These are phyloP conservation scores for Phytophthora podocarpi DNA, from an alignment of 352 stramenopile genomes.

Conservation along the genomic window DNA sequence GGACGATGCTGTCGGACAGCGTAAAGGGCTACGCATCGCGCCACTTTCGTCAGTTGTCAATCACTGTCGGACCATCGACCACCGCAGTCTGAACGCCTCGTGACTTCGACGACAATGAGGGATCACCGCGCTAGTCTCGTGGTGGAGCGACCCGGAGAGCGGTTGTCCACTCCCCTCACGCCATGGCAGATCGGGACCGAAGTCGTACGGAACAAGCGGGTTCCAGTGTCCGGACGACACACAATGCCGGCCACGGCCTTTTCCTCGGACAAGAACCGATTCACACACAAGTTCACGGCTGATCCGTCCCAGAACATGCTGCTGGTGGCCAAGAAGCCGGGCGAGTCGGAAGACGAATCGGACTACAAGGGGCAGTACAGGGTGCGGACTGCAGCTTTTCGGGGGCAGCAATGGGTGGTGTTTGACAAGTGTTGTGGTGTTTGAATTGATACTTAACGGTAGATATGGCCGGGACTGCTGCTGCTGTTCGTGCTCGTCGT, in stretches of 20 bases:
- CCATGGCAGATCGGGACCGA: constrained; percentile 33
- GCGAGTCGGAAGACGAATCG: constrained; percentile 24
- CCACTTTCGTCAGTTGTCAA: constrained; percentile 8
- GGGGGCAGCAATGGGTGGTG: neutral
- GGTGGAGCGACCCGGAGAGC: constrained; percentile 15
- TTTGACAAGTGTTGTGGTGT: constrained; percentile 21
- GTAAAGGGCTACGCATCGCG: constrained; percentile 10
- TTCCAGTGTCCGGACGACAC: neutral
- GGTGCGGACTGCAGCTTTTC: constrained; percentile 23
- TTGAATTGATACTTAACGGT: neutral
- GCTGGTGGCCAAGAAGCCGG: constrained; percentile 40
- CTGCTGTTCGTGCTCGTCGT: constrained; percentile 50
- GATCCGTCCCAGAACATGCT: constrained; percentile 29
- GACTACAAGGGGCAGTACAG: constrained; percentile 55
- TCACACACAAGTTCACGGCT: constrained; percentile 9
- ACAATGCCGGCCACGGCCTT: constrained; percentile 29
- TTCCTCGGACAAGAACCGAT: constrained; percentile 36
- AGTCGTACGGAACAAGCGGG: constrained; percentile 16
- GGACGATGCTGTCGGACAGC: constrained; percentile 20
- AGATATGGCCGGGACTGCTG: constrained; percentile 70
- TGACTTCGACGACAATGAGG: constrained; percentile 14
- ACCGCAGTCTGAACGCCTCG: neutral
- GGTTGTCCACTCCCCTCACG: constrained; percentile 20
- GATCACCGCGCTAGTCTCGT: constrained; percentile 22
- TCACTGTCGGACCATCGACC: neutral